Conservation (phyloP, 352 stramenopile species). For the Globisporangium yorkense region DNA sequence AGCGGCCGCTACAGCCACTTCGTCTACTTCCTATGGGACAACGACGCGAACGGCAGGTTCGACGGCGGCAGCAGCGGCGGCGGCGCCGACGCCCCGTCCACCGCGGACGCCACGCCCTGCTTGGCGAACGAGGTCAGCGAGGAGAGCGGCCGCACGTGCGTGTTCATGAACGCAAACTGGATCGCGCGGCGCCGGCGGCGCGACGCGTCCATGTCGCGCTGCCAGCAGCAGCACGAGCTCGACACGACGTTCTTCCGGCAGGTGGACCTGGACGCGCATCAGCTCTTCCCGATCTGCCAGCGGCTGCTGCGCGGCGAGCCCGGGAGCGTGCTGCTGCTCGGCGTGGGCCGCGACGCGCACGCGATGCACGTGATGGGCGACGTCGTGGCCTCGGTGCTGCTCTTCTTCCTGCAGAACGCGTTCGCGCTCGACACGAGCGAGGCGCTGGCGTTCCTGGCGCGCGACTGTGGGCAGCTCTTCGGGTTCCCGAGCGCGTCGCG, state of each 20-base stretch:
- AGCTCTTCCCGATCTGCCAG: conserved; percentile 38
- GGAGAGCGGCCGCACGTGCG: conserved; percentile 28
- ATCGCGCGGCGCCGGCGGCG: not conserved
- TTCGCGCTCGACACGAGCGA: conserved; percentile 27
- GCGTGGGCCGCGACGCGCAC: conserved; percentile 17
- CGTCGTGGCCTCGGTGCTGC: conserved; percentile 24
- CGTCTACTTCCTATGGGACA: conserved; percentile 37
- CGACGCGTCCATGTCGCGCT: not conserved
- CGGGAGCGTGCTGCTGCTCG: conserved; percentile 33
- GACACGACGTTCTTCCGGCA: conserved; percentile 26
- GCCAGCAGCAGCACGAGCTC: conserved; percentile 4
- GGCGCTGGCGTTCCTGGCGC: conserved; percentile 5
- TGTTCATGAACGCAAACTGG: conserved; percentile 21
- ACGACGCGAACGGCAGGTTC: conserved; percentile 13
- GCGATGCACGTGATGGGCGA: conserved; percentile 19
- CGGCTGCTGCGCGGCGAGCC: conserved; percentile 35
- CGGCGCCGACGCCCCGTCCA: not conserved
- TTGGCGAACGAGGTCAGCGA: conserved; percentile 24
- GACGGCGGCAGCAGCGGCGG: not conserved
- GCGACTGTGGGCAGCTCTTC: conserved; percentile 18
- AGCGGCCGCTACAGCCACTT: conserved; percentile 43
- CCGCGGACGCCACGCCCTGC: not conserved
- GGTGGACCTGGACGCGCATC: conserved; percentile 28
- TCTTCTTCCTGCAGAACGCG: conserved; percentile 41
- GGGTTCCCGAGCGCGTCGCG: conserved; percentile 21